A percentile compares a stretch with the other conserved stretches of the same genome.
Conservation (phyloP, 345 rosid species). For the Salix exigua region DNA sequence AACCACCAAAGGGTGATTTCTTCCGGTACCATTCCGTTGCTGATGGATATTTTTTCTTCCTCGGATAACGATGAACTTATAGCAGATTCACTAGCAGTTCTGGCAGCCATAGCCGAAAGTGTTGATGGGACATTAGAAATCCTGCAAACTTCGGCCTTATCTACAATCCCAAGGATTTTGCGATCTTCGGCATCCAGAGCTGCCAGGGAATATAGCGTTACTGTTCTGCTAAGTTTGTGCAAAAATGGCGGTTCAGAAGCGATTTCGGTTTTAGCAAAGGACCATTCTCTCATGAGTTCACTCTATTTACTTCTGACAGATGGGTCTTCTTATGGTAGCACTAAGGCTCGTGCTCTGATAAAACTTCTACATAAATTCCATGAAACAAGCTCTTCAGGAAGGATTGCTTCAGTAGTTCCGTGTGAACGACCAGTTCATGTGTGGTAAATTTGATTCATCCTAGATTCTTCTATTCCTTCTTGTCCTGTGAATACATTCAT, state of each 20-base stretch:
- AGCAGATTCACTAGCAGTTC: slow-evolving; percentile 58
- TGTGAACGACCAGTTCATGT: slow-evolving; percentile 24
- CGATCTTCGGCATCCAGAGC: slow-evolving; percentile 31
- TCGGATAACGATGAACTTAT: slow-evolving; percentile 45
- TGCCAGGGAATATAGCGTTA: slow-evolving; percentile 57
- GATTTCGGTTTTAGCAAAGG: slow-evolving; percentile 32
- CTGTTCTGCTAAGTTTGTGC: slow-evolving; percentile 49
- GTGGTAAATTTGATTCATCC: slow-evolving; percentile 5
- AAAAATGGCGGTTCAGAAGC: slow-evolving; percentile 47
- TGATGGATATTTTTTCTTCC: slow-evolving; percentile 37
- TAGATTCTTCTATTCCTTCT: neutral
- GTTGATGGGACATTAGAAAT: slow-evolving; percentile 48
- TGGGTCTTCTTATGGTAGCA: slow-evolving; percentile 40
- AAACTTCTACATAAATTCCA: slow-evolving; percentile 41
- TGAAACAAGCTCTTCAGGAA: slow-evolving; percentile 30
- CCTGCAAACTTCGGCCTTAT: slow-evolving; percentile 42
- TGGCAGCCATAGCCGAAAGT: slow-evolving; percentile 49
- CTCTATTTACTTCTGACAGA: slow-evolving; percentile 40
- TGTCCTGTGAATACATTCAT: slow-evolving; percentile 16
- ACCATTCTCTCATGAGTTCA: slow-evolving; percentile 36
- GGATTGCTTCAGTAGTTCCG: slow-evolving; percentile 7
- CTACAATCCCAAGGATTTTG: slow-evolving; percentile 31
- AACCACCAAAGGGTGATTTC: slow-evolving; percentile 51
- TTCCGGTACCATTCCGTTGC: slow-evolving; percentile 49
- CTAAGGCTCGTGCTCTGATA: slow-evolving; percentile 43